These are phyloP conservation scores for Anisodus tanguticus DNA, from an alignment of 257 asterid species.

Conservation along the genomic window DNA sequence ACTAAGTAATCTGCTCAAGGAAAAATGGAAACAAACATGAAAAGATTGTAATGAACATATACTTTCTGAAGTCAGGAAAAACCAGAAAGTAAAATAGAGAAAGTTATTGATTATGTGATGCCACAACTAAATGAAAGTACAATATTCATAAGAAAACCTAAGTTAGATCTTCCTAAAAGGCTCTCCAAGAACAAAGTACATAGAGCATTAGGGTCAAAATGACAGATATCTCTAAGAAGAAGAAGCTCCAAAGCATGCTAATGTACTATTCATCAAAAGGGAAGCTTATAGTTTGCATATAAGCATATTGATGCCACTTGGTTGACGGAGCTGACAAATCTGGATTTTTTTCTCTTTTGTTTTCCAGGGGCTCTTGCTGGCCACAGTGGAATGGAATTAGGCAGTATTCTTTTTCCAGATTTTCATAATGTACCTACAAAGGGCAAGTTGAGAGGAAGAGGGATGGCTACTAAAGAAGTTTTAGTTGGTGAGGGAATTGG, in stretches of 20 bases:
- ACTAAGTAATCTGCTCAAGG: constrained; percentile 84
- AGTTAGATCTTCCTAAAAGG: not conserved
- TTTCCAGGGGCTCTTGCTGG: not conserved
- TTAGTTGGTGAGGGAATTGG: not conserved
- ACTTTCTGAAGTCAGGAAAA: not conserved
- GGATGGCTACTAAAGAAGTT: not conserved
- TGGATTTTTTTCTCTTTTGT: not conserved
- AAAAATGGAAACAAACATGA: constrained; percentile 32
- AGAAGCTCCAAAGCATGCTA: not conserved
- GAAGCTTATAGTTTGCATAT: not conserved
- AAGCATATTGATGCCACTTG: not conserved
- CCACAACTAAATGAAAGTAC: not conserved
- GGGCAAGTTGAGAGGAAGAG: not conserved
- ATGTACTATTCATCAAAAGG: not conserved
- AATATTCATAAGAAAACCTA: constrained; percentile 4
- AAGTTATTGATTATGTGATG: not conserved
- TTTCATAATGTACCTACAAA: not conserved
- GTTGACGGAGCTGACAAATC: not conserved
- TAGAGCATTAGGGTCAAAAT: not conserved
- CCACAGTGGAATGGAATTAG: not conserved
- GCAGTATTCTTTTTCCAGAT: not conserved
- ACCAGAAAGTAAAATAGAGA: not conserved
- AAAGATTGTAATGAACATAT: not conserved
- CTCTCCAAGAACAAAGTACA: not conserved
- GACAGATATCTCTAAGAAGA: not conserved